Base-by-base conservation (phyloP, 176 grass and related monocot species). In the Tillandsia leiboldiana region DNA sequence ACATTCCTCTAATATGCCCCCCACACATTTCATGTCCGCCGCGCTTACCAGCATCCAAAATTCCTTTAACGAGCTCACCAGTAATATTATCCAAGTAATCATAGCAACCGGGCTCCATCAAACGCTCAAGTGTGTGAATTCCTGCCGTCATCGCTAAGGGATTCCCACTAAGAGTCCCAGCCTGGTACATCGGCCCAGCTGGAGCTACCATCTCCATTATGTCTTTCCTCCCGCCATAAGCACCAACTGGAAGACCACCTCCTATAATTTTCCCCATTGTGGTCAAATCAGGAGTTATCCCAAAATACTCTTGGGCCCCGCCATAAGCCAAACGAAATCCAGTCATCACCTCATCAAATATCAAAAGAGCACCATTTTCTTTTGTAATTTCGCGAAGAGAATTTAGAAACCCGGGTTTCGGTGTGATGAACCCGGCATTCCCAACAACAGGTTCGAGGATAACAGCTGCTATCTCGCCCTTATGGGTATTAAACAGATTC, bases 331-430 rank as follows among this genome's bases (percentile, higher is more conserved):
- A 67, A 64, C 94, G 89, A 58, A 99, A 99, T 62, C 94, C 94
- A 6, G 94, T 99, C 94, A 93, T 99, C 80, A 99, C 94, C 84
- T 99, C 94, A 80, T 99, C 94, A 75, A 99, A 99, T 63, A 99
- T 88, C 49, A 99, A 73, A 78, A 99, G 84, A 49, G 89, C 65
- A 73, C 89, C 87, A 3, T 99, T 72, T 66, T 87, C 65, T 77
- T 86, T 90, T 54, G 94, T 99, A 58, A 99, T 69, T 51, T 99
- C 87, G n/a, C 84, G 89, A 12, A 99, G 83, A 49, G 77, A 87
- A 54, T 77, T 84, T 53, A 93, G 77, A 62, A 99, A 99, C 51
- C 72, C 82, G 9, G 80, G 82, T 51, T 83, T 79, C 28, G 94
- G 89, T 18, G 74, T 64, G 66, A 99, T 99, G 29, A 93, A 99